Conservation (phyloP, 148 eudicot genomes). For the Spergularia bocconei region DNA sequence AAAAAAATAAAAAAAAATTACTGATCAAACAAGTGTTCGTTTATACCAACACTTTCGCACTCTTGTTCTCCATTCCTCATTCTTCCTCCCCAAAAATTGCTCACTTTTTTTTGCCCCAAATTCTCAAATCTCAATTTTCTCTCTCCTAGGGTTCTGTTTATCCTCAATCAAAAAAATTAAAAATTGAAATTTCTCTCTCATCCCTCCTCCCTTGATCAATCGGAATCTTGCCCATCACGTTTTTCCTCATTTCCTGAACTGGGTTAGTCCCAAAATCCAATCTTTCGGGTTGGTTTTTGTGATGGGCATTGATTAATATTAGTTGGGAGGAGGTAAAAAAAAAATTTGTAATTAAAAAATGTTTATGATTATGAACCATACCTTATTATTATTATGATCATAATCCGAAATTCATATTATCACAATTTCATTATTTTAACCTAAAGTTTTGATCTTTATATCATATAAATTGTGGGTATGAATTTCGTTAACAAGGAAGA, state of each 20-base stretch:
- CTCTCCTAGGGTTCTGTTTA: constrained; percentile 22
- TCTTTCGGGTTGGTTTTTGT: constrained; percentile 14
- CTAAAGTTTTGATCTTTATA: neutral
- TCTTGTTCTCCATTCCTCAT: neutral
- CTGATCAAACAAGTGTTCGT: constrained; percentile 20
- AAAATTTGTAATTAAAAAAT: neutral
- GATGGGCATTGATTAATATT: constrained; percentile 26
- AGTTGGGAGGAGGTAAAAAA: neutral
- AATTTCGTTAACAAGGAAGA: neutral
- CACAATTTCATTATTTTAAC: neutral
- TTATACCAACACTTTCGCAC: constrained; percentile 13
- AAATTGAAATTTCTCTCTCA: neutral
- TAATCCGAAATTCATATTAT: neutral
- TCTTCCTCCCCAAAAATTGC: constrained; percentile 4
- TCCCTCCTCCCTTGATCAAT: neutral
- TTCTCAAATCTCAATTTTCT: constrained; percentile 18
- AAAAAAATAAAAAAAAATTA: neutral
- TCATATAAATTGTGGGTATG: neutral
- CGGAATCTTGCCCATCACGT: neutral
- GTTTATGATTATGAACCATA: too few relatives aligned
- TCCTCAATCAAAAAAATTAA: constrained; percentile 3
- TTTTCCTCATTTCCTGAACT: constrained; percentile 4
- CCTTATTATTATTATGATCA: neutral
- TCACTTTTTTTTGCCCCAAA: neutral
- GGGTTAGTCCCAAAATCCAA: constrained; percentile 11